phyloP scores from a whole-genome alignment of 2,329 filamentous ascomycete species.

The Paecilomyces formosus region DNA sequence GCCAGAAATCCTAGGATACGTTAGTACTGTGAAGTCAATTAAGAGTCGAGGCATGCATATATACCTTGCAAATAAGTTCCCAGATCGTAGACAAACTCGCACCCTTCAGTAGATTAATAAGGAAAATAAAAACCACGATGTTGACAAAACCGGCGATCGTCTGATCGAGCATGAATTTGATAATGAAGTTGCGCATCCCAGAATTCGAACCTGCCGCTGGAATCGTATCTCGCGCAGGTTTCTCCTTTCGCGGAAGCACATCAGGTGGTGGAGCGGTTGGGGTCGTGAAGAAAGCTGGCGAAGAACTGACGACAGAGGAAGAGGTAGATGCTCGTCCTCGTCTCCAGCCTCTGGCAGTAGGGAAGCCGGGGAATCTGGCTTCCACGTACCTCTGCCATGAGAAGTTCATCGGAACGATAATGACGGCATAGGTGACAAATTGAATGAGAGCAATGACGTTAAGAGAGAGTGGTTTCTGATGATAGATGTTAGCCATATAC shows the following conservation, averaged over 20 bases:
- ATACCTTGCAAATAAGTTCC: conserved; percentile 26
- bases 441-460: conserved; percentile 64
- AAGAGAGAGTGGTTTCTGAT: conserved; percentile 53
- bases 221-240: conserved; percentile 10
- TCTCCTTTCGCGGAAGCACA: conserved; percentile 15
- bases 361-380: conserved; percentile 61
- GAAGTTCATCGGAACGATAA: conserved; percentile 76
- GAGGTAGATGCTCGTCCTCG: conserved; percentile 21
- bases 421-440: conserved; percentile 65
- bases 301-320: background rate
- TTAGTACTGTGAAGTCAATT: background rate
- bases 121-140: conserved; percentile 49
- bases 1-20: conserved; percentile 49
- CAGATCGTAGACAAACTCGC: conserved; percentile 16
- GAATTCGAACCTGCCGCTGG: conserved; percentile 21
- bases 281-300: background rate
- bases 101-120: conserved; percentile 42
- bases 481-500: background rate
- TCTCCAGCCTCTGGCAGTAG: conserved; percentile 14
- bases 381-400: conserved; percentile 80
- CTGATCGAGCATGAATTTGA: conserved; percentile 54
- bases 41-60: conserved; percentile 3
- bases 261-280: conserved; percentile 24
- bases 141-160: conserved; percentile 50
- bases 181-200: conserved; percentile 38